Base-by-base conservation (phyloP, 768 basidiomycete species). In the Boletus vermiculosoides region DNA sequence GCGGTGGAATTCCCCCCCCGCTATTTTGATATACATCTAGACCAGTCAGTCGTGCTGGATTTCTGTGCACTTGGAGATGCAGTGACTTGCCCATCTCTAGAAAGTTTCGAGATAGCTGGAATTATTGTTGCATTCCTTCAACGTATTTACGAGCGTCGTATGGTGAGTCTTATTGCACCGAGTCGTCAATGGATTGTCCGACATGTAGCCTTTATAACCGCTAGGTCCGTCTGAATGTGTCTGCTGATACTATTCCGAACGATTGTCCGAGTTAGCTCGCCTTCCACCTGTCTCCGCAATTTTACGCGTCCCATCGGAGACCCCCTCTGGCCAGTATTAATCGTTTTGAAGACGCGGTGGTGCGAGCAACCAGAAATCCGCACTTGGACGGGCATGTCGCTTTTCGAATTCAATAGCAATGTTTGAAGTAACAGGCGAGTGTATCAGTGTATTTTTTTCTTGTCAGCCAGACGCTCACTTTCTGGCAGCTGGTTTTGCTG, bases 181-280 rank as follows among this genome's bases (percentile, higher is more conserved):
- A 31, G 3, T 20, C 10, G 1, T 40, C 3, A 12, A 6, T 9
- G 8, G 33, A n/a, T 13, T 22, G 30, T 50, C 12, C 16, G 33
- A 42, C 13, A 22, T 18, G 15, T 33, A 22, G 9, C 10, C 18
- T 25, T 41, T 6, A 16, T 16, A 33, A n/a, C n/a, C n/a, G 5
- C 25, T 12, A 56, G 54, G 57, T 57, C 50, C n/a, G 51, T 55
- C 36, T 53, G 55, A 25, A 59, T 62, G 53, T 57, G 55, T 40
- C 25, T 62, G 18, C 25, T 62, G 18, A n/a, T n/a, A n/a, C n/a
- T 54, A 42, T 45, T 65, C 60, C 33, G 33, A 34, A 34, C 13
- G 3, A 62, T 64, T 20, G n/a, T 52, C 16, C 60, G 64, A 34
- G 18, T 65, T 16, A 48, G 28, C n/a, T 12, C 44, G 28, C 63